Base-by-base conservation (phyloP, 2,329 filamentous ascomycete species). In the Apiospora hydei region DNA sequence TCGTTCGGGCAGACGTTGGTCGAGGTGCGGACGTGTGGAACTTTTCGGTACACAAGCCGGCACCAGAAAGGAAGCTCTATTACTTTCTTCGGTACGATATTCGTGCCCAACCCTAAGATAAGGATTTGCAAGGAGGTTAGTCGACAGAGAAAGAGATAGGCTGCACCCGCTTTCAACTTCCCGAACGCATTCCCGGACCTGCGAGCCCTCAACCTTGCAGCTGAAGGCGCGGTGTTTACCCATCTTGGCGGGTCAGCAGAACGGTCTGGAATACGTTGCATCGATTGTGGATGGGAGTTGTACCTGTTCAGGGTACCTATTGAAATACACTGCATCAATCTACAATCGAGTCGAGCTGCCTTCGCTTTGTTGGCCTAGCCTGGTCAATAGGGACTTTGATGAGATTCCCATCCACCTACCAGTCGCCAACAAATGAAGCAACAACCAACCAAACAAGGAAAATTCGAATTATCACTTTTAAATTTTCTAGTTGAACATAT, bases 201-300 rank as follows among this genome's bases (percentile, higher is more conserved):
- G 13, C 18, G 57, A 24, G 34, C 34, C 34, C 18, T 13, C 57
- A 13, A 24, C 57, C 30, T 38, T 41, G 57, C 34, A 64, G 57
- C 30, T 64, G 57, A 38, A 21, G 57, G 34, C 57, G 34, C n/a
- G 14, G 57, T 64, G 34, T 64, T 64, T 64, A 64, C 57, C 57
- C 57, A 64, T 64, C 57, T 64, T 64, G 57, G 57, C 57, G 34
- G 34, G 41, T 24, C 5, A 41, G 18, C 34, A 64, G 57, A 64
- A 64, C 34, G 57, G 57, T 41, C 57, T 64, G 57, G 57, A 64
- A 64, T 6, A n/a, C 57, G 57, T 64, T 41, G 21, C 57, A 64
- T 41, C 41, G 16, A 7, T 21, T 61, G 53, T 61, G 53, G 16
- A 61, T 38, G 30, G 18, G 34, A 2, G 3, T 21, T 34, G 4